phyloP scores from a whole-genome alignment of 2,329 filamentous ascomycete genomes.

The Teratosphaeria viscida region DNA sequence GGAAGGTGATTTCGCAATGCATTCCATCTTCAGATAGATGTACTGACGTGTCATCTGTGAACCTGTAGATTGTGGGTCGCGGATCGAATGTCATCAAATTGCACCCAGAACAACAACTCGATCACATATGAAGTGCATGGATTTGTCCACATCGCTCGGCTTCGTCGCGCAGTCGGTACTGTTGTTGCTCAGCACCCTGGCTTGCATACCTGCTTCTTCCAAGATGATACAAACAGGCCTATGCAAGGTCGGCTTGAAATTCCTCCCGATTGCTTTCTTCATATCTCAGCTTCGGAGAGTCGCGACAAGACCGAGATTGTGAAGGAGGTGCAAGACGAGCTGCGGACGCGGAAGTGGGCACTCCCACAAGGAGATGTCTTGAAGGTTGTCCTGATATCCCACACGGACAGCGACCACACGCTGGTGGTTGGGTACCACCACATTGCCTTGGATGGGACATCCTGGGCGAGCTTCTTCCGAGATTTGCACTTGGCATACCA shows the following conservation, averaged over 20 bases:
- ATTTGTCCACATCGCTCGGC: not conserved
- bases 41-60: not conserved
- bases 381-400: not conserved
- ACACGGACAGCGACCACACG: not conserved
- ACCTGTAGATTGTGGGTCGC: not conserved
- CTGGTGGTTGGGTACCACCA: not conserved
- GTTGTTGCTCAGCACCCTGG: not conserved
- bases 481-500: not conserved
- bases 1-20: not conserved
- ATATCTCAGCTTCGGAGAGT: not conserved
- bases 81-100: not conserved
- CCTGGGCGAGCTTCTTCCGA: not conserved
- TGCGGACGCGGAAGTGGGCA: not conserved
- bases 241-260: not conserved
- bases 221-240: not conserved
- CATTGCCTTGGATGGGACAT: not conserved
- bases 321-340: not conserved
- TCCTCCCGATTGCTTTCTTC: not conserved
- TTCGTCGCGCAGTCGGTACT: not conserved
- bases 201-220: not conserved
- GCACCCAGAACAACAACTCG: not conserved
- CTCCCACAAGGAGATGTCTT: not conserved
- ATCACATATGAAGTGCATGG: not conserved
- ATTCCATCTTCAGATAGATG: not conserved
- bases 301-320: not conserved